phyloP scores from a whole-genome alignment of 768 basidiomycete species.

The Tubosaeta sp. region DNA sequence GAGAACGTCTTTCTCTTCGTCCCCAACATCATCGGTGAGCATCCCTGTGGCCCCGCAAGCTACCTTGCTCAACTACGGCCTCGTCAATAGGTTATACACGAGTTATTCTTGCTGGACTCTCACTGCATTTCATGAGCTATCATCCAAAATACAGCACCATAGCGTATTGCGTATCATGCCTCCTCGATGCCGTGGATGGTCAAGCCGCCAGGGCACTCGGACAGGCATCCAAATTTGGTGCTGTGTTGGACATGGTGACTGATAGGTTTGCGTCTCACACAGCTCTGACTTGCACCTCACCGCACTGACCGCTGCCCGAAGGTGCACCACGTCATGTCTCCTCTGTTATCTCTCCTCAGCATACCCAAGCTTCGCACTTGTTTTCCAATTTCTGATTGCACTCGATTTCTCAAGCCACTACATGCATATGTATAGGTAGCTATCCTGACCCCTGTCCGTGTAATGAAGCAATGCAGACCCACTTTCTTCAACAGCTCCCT shows the following conservation, averaged over 20 bases:
- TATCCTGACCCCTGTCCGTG: too few relatives aligned
- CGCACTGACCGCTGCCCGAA: constrained; percentile 27
- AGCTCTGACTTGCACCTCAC: background rate
- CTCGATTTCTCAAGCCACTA: constrained; percentile 98
- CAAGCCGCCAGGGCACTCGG: constrained; percentile 83
- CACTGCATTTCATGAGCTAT: constrained; percentile 90
- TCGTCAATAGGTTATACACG: constrained; percentile 72
- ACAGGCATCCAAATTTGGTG: constrained; percentile 95
- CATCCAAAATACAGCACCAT: constrained; percentile 92
- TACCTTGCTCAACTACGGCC: constrained; percentile 1
- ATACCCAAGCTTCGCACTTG: constrained; percentile 78
- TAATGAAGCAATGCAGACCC: constrained; percentile 2
- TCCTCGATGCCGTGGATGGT: constrained; percentile 94
- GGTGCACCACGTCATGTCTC: constrained; percentile 94
- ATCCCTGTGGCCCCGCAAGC: background rate
- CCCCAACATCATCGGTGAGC: constrained; percentile 91
- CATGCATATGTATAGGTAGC: constrained; percentile 99
- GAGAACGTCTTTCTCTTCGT: constrained; percentile 98
- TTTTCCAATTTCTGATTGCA: constrained; percentile 94
- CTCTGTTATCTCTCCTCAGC: constrained; percentile 90
- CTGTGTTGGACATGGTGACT: constrained; percentile 98
- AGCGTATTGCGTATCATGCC: constrained; percentile 83
- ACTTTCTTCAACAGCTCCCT: constrained; percentile 61
- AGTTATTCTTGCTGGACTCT: constrained; percentile 83
- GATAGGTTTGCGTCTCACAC: constrained; percentile 64